Percentiles rank a stretch among this genome's conserved stretches.
Conservation (phyloP, 2,329 filamentous ascomycete genomes). For the Claviceps quebecensis region DNA sequence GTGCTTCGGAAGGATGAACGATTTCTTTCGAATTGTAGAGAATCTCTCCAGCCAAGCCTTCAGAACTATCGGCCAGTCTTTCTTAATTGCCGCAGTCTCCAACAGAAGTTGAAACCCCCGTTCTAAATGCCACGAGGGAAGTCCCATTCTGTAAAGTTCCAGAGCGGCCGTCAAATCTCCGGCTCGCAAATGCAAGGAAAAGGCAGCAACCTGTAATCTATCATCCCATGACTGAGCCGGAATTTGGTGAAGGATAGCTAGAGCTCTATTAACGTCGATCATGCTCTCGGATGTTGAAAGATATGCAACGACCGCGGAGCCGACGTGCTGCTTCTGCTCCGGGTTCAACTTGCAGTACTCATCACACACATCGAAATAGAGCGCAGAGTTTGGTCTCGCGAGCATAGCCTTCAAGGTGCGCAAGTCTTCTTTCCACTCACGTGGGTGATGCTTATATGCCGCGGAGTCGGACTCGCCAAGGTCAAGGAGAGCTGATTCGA, state of each 20-base stretch:
- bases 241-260: constrained; percentile 28
- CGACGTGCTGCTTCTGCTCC: constrained; percentile 15
- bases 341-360: constrained; percentile 25
- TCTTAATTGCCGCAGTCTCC: constrained; percentile 23
- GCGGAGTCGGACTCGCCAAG: background rate
- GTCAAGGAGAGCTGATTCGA: background rate
- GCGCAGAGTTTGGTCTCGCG: constrained; percentile 10
- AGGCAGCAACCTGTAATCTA: constrained; percentile 23
- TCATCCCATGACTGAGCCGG: constrained; percentile 25
- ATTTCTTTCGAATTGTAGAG: constrained; percentile 2
- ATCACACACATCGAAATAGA: constrained; percentile 29
- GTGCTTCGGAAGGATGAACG: background rate
- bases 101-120: constrained; percentile 30
- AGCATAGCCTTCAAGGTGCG: constrained; percentile 11
- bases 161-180: constrained; percentile 25
- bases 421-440: constrained; percentile 2
- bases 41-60: constrained; percentile 24
- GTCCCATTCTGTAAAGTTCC: constrained; percentile 23
- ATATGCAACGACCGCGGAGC: constrained; percentile 23
- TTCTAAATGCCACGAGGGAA: constrained; percentile 20
- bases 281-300: constrained; percentile 28
- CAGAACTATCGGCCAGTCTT: constrained; percentile 23
- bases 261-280: constrained; percentile 30
- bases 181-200: constrained; percentile 28
- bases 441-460: background rate